These are phyloP conservation scores for Boechera divaricarpa DNA, from an alignment of 345 rosid species.

Conservation along the genomic window DNA sequence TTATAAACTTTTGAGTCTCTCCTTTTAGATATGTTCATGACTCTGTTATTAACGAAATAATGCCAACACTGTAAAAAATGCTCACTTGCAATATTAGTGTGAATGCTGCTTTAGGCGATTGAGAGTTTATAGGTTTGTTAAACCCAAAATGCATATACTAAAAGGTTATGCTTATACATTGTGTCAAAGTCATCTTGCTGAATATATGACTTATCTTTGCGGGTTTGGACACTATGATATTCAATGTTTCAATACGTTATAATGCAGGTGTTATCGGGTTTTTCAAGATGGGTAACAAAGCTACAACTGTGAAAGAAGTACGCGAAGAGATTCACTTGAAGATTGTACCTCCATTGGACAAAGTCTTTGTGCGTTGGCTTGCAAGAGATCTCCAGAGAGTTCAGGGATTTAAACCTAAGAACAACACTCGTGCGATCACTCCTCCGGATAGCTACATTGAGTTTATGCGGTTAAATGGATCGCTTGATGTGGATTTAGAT, in stretches of 20 bases:
- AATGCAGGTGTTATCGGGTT: slow-evolving; percentile 11
- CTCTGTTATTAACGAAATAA: neutral
- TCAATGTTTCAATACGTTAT: neutral
- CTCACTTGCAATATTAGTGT: neutral
- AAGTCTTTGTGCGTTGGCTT: slow-evolving; percentile 68
- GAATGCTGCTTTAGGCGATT: slow-evolving; percentile 1
- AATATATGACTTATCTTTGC: neutral
- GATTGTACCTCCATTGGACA: slow-evolving; percentile 73
- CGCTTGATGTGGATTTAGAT: slow-evolving; percentile 70
- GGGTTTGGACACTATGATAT: slow-evolving; percentile 1
- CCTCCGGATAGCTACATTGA: slow-evolving; percentile 78
- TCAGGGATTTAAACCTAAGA: slow-evolving; percentile 61
- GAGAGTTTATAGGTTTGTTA: slow-evolving; percentile 12
- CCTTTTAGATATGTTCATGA: neutral
- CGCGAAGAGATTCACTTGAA: slow-evolving; percentile 60
- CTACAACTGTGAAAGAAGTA: slow-evolving; percentile 62
- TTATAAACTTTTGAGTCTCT: neutral
- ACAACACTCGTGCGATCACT: slow-evolving; percentile 54
- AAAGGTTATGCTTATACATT: neutral
- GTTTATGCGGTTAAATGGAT: slow-evolving; percentile 67
- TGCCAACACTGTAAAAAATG: neutral
- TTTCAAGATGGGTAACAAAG: slow-evolving; percentile 72
- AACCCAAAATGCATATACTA: neutral
- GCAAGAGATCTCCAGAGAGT: slow-evolving; percentile 74
- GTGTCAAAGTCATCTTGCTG: neutral